Base-by-base conservation (phyloP, 345 rosid species). In the Odontarrhena argentea region DNA sequence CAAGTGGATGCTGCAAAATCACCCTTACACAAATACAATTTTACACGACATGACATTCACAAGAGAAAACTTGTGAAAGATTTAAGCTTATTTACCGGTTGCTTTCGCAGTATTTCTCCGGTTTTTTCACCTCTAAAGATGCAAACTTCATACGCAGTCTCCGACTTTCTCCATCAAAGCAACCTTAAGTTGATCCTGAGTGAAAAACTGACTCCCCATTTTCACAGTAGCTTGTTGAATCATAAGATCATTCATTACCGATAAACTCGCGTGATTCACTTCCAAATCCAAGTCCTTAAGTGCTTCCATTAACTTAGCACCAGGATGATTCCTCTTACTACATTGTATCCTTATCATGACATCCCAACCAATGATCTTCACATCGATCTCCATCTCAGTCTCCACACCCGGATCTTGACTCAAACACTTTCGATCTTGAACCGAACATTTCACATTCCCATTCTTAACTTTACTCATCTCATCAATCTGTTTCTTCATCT, bases 171-270 rank as follows among this genome's bases (percentile, higher is more conserved):
- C 76, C 70, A 74, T 58, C 34, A 93, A 66, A 38, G 83, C 85
- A 48, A 63, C 30, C 83, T 77, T 83, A 50, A 93, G 97, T 79
- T 93, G 96, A 32, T 93, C 96, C 43, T 79, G 97, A 0, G 94
- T 79, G 79, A 85, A 93, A 65, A 82, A 74, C 64, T 82, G 85
- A 54, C 79, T 81, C 13, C 85, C 92, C 92, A 93, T 93, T 77
- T 86, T 90, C 51, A 93, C 98, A 0, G 96, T 87, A 2, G 98
- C 98, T 84, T 93, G 97, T 50, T 88, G 98, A 71, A 93, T 93
- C 97, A 90, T 93, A 77, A 93, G 66, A 65, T 90, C 98, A 60
- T 93, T 88, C 74, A 88, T 84, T 35, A 87, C 96, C 0, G 96
- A 85, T 41, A 88, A 87, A 55, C 96, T 93, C 8, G 96, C 98